Conservation (phyloP, 768 basidiomycete genomes). For the Suillus luteus region DNA sequence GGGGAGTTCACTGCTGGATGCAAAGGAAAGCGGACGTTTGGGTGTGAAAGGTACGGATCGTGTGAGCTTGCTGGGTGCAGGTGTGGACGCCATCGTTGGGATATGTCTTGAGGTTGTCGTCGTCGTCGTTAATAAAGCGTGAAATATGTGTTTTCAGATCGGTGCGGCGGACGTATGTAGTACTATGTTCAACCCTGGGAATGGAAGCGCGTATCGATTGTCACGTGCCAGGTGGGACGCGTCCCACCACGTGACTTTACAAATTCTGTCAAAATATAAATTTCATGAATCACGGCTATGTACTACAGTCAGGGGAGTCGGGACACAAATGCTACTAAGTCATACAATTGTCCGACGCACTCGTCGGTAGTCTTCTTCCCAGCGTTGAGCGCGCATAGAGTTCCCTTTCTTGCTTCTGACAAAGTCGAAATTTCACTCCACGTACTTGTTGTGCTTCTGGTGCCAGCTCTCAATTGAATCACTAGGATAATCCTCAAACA, state of each 20-base stretch:
- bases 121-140: background rate
- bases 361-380: background rate
- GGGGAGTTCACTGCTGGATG: slow-evolving; percentile 36
- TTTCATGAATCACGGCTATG: background rate
- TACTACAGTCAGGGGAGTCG: too few relatives aligned
- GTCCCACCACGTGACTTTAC: slow-evolving; percentile 1
- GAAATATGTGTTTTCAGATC: slow-evolving; percentile 1
- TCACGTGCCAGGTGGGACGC: background rate
- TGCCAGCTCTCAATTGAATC: slow-evolving; percentile 63
- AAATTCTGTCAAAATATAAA: background rate
- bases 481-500: slow-evolving; percentile 45
- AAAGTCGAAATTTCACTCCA: slow-evolving; percentile 22
- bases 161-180: background rate
- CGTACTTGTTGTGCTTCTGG: slow-evolving; percentile 48
- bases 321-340: background rate
- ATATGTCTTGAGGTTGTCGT: slow-evolving; percentile 14
- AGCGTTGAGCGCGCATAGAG: background rate
- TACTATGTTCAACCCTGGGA: slow-evolving; percentile 7
- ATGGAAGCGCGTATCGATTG: background rate
- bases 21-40: slow-evolving; percentile 47
- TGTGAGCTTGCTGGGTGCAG: slow-evolving; percentile 39
- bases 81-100: slow-evolving; percentile 18
- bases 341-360: background rate
- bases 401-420: background rate
- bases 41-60: slow-evolving; percentile 56